These are phyloP conservation scores for Phytophthora aleatoria DNA, from an alignment of 352 stramenopile species.

Conservation along the genomic window DNA sequence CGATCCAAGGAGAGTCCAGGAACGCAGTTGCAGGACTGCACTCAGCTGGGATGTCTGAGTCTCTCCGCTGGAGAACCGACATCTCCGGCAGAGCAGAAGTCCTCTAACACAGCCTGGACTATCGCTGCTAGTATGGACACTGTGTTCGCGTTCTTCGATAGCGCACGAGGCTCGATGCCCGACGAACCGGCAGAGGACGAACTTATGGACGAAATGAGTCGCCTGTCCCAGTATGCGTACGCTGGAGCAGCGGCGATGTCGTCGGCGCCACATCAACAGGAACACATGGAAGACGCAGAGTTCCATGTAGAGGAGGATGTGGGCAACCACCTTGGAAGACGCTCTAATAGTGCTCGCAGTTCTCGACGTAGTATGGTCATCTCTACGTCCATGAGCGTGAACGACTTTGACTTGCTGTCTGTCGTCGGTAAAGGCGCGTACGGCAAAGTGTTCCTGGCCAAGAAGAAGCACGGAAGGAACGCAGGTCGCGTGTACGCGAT, in stretches of 20 bases:
- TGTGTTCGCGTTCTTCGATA: slow-evolving; percentile 87
- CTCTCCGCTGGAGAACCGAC: slow-evolving; percentile 76
- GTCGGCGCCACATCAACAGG: slow-evolving; percentile 52
- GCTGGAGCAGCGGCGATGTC: slow-evolving; percentile 59
- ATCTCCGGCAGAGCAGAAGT: slow-evolving; percentile 63
- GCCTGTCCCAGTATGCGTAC: slow-evolving; percentile 74
- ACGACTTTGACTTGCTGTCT: slow-evolving; percentile 86
- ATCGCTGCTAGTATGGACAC: slow-evolving; percentile 85
- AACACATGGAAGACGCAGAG: slow-evolving; percentile 78
- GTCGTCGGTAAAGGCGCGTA: slow-evolving; percentile 90
- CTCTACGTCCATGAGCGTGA: slow-evolving; percentile 78
- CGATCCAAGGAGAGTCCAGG: slow-evolving; percentile 70
- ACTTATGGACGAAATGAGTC: slow-evolving; percentile 82
- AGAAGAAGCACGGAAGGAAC: slow-evolving; percentile 78
- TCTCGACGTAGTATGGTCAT: slow-evolving; percentile 82
- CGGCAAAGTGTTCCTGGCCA: slow-evolving; percentile 86
- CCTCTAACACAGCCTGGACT: slow-evolving; percentile 82
- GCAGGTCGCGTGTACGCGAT: slow-evolving; percentile 85
- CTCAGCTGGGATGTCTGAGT: slow-evolving; percentile 76
- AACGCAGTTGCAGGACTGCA: slow-evolving; percentile 71
- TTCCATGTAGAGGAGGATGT: slow-evolving; percentile 54
- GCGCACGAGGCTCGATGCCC: slow-evolving; percentile 75
- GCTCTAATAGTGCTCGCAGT: slow-evolving; percentile 43
- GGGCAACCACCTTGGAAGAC: slow-evolving; percentile 34
- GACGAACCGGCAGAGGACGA: slow-evolving; percentile 75